Conservation (phyloP, 331 rosid species). For the Acacia concinna region DNA sequence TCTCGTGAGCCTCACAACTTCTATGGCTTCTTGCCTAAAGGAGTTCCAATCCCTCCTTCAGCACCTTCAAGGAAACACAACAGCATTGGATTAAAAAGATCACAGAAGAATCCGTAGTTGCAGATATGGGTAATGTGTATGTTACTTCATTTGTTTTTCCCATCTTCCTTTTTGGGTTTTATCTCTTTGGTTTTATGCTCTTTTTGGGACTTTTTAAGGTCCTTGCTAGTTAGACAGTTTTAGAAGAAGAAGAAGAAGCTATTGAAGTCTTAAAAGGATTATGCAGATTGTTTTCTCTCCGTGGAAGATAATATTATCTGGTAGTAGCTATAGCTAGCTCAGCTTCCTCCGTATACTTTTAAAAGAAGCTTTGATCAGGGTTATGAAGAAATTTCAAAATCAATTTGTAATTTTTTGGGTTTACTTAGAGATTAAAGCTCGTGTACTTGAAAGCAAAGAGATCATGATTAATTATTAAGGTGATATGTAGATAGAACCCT, state of each 20-base stretch:
- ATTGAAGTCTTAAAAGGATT: neutral
- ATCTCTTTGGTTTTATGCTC: neutral
- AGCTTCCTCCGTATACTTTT: slow-evolving; percentile 8
- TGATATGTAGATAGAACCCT: neutral
- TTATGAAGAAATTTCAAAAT: slow-evolving; percentile 8
- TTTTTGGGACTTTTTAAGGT: slow-evolving; percentile 18
- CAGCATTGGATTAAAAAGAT: slow-evolving; percentile 55
- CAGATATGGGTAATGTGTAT: slow-evolving; percentile 35
- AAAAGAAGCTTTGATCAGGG: slow-evolving; percentile 5
- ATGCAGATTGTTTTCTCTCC: slow-evolving; percentile 3
- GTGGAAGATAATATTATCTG: slow-evolving; percentile 9
- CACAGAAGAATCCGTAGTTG: slow-evolving; percentile 42
- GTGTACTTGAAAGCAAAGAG: slow-evolving; percentile 38
- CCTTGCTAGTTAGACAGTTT: slow-evolving; percentile 28
- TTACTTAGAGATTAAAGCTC: slow-evolving; percentile 29
- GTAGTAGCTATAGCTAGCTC: neutral
- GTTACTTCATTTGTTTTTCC: neutral
- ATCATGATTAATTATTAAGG: neutral
- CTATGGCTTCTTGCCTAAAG: slow-evolving; percentile 64
- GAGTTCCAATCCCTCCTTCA: slow-evolving; percentile 68
- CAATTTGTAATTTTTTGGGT: slow-evolving; percentile 27
- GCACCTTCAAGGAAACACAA: slow-evolving; percentile 77
- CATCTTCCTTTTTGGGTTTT: neutral
- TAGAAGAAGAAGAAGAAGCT: slow-evolving; percentile 1
- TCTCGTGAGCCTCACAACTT: slow-evolving; percentile 37